Base-by-base conservation (phyloP, 2,329 filamentous ascomycete species). In the Penicillium polonicum region DNA sequence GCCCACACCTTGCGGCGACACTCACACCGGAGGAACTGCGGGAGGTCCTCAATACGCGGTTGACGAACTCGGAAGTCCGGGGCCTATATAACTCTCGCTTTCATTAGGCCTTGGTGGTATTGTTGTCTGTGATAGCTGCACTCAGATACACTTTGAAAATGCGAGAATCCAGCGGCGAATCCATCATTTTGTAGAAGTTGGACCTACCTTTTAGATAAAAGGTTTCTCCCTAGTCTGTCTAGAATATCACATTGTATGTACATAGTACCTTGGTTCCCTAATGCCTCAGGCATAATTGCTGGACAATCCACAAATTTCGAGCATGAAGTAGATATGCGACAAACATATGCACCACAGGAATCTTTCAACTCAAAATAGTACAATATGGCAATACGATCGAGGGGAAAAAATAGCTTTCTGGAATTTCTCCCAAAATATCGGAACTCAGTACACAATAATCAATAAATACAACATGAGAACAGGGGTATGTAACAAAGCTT, bases 401-500 rank as follows among this genome's bases (percentile, higher is more conserved):
- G 2, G 2, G 7, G 10, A 15, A 15, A 2, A 19, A 46, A 46
- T 12, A 17, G 4, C 5, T 35, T 48, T 19, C 8, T 15, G 8
- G 21, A 4, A 6, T 3, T 13, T 8, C 5, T 29, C 25, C 9
- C 25, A 19, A 44, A 44, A 13, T 10, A 44, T 29, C 21, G 9
- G 8, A 23, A 23, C 13, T 8, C 45, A 12, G 31, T 48, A 5
- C 21, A n/a, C 3, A 10, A 25, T 23, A 5, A 48, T 7, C 4
- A 25, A 25, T 51, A 15, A 27, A 15, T 7, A 25, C n/a, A 23
- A 13, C 17, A 52, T 23, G 5, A 9, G 19, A 17, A 21, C n/a
- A 36, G 5, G 19, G 54, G 56, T 58, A 64, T 59, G 44, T 57
- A 52, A 46, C 10, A 45, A 13, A 41, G 8, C 31, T 33, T 13